Conservation (phyloP, 2,329 filamentous ascomycete genomes). For the Sclerotinia glacialis region DNA sequence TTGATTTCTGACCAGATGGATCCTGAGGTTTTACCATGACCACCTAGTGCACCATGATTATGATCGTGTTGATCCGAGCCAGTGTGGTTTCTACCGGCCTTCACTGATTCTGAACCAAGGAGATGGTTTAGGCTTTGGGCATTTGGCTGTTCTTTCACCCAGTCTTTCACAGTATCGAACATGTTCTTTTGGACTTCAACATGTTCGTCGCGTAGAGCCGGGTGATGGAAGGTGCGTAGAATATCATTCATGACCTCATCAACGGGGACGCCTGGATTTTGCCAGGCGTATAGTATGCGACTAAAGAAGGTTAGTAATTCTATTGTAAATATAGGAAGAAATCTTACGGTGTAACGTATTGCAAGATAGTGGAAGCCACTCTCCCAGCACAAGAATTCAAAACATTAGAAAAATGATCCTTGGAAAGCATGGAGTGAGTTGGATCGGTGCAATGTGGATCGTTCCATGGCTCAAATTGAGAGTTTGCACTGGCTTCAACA, state of each 20-base stretch:
- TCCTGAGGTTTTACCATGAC: conserved; percentile 56
- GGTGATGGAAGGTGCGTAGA: conserved; percentile 84
- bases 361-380: conserved; percentile 70
- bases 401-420: conserved; percentile 80
- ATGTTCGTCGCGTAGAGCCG: conserved; percentile 70
- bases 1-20: conserved; percentile 62
- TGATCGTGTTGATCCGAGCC: conserved; percentile 41
- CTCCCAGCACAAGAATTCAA: conserved; percentile 75
- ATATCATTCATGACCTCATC: conserved; percentile 82
- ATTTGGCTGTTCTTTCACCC: conserved; percentile 69
- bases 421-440: conserved; percentile 78
- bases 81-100: conserved; percentile 74
- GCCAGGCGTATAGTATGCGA: conserved; percentile 87
- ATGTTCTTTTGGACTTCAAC: conserved; percentile 82
- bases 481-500: conserved; percentile 62
- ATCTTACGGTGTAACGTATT: conserved; percentile 81
- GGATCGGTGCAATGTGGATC: conserved; percentile 73
- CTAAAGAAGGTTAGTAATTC: conserved; percentile 39
- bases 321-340: background rate
- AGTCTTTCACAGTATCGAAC: conserved; percentile 81
- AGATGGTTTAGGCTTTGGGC: conserved; percentile 67
- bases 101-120: conserved; percentile 82
- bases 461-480: conserved; percentile 78
- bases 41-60: conserved; percentile 40
- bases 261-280: conserved; percentile 77